Conservation (phyloP, 345 rosid genomes). For the Eucalyptus pauciflora region DNA sequence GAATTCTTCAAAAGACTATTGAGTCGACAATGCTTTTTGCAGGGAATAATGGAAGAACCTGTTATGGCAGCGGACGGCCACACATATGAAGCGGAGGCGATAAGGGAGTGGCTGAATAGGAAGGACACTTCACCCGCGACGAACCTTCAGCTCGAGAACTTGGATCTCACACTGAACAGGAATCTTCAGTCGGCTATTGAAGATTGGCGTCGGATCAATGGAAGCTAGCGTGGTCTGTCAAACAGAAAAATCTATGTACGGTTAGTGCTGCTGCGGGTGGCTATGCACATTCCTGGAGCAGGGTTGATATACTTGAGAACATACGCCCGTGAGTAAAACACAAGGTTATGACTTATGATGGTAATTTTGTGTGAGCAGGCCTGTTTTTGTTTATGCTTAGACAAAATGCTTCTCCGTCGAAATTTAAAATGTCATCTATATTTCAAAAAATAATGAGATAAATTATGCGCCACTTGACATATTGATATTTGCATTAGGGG, state of each 20-base stretch:
- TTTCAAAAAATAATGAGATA: neutral
- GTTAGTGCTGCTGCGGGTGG: neutral
- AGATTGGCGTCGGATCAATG: constrained; percentile 27
- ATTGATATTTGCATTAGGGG: no score
- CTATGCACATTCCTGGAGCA: neutral
- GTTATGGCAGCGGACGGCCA: constrained; percentile 76
- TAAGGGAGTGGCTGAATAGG: constrained; percentile 67
- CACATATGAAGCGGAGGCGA: constrained; percentile 74
- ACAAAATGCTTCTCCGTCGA: neutral
- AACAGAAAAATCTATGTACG: neutral
- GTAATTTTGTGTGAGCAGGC: neutral
- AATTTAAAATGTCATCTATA: neutral
- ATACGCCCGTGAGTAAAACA: neutral
- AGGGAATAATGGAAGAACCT: constrained; percentile 88
- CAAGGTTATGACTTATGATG: neutral
- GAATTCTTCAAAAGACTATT: neutral
- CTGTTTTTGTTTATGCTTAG: neutral
- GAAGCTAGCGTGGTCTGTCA: neutral
- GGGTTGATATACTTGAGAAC: neutral
- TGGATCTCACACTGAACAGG: constrained; percentile 33
- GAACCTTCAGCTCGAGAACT: constrained; percentile 25
- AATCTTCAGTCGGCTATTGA: constrained; percentile 50
- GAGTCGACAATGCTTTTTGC: neutral
- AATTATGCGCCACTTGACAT: neutral
- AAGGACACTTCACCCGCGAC: constrained; percentile 80